Base-by-base conservation (phyloP, 768 basidiomycete genomes). In the Amanita pseudoporphyria region DNA sequence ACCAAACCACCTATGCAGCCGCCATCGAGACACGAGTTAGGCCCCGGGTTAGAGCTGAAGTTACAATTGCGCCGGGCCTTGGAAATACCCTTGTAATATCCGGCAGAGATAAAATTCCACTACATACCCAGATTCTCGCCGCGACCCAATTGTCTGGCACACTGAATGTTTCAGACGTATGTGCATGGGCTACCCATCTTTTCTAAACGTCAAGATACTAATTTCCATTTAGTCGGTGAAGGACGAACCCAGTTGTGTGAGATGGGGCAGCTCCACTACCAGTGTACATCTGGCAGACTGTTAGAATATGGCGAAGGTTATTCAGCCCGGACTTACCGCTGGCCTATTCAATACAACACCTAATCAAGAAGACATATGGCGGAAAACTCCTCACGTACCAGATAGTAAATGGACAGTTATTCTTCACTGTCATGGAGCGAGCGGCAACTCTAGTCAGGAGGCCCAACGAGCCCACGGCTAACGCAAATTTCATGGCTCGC, bases 1-100 rank as follows among this genome's bases (percentile, higher is more conserved):
- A 13, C 57, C 7, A 87, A 65, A 32, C 84, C 84, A 13, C 84
- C 84, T 51, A 79, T 81, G 58, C 84, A 86, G 42, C 81, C 81
- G 35, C 84, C 84, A 49, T 72, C 70, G 16, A 78, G 54, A 54
- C 84, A 87, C 12, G 79, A 78, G 54, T 72, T 79, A 19, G 74
- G 78, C n/a, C 73, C 72, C 35, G 70, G 71, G 56, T 72, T 71
- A 36, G 54, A 65, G 46, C 62, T 66, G 58, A 86, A 86, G 62
- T 84, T 65, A 54, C 84, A 86, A 57, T 82, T 62, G 16, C 78
- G 75, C 22, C 82, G 74, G 40, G 65, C 82, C 86, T 83, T 72
- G 19, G 9, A 31, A 44, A 28, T 41, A n/a, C n/a, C n/a, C n/a
- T n/a, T n/a, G 3, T 47, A 51, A 6, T 40, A 19, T 26, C 47